These are phyloP conservation scores for Fusarium sp. DNA, from an alignment of 2,329 filamentous ascomycete species.

Conservation along the genomic window DNA sequence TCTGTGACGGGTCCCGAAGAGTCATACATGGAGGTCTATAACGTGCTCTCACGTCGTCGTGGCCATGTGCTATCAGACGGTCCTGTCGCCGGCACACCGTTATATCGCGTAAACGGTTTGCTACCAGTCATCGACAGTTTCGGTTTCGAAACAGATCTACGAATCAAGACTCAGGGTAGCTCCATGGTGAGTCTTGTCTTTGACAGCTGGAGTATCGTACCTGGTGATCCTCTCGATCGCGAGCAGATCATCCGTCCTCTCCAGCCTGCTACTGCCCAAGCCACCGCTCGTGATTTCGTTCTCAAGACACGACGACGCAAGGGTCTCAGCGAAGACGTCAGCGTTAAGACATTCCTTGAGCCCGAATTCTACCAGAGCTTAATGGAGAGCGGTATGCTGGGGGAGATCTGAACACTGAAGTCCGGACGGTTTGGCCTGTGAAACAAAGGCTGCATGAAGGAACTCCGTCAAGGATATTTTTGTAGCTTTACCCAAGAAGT, in stretches of 20 bases:
- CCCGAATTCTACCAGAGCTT: constrained; percentile 90
- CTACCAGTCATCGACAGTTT: constrained; percentile 98
- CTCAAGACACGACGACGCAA: constrained; percentile 94
- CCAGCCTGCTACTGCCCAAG: constrained; percentile 88
- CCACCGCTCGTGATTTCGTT: constrained; percentile 94
- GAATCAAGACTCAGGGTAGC: constrained; percentile 94
- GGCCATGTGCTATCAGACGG: constrained; percentile 96
- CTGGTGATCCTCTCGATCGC: constrained; percentile 92
- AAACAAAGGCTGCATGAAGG: constrained; percentile 22
- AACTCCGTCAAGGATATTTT: constrained; percentile 15
- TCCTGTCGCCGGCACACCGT: constrained; percentile 90
- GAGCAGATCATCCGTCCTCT: constrained; percentile 84
- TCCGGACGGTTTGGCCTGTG: constrained; percentile 3
- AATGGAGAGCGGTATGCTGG: constrained; percentile 88
- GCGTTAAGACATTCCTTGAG: constrained; percentile 95
- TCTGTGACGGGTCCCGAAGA: constrained; percentile 94
- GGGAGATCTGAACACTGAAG: constrained; percentile 55
- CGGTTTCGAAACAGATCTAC: constrained; percentile 95
- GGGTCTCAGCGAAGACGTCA: constrained; percentile 94
- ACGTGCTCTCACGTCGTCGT: constrained; percentile 85
- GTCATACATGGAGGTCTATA: constrained; percentile 89
- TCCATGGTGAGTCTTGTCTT: constrained; percentile 93
- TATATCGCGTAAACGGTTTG: constrained; percentile 90
- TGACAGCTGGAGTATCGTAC: constrained; percentile 95
- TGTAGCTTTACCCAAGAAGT: constrained; percentile 23